phyloP scores from a whole-genome alignment of 2,329 filamentous ascomycete species.

The Mycosphaerella sp. region DNA sequence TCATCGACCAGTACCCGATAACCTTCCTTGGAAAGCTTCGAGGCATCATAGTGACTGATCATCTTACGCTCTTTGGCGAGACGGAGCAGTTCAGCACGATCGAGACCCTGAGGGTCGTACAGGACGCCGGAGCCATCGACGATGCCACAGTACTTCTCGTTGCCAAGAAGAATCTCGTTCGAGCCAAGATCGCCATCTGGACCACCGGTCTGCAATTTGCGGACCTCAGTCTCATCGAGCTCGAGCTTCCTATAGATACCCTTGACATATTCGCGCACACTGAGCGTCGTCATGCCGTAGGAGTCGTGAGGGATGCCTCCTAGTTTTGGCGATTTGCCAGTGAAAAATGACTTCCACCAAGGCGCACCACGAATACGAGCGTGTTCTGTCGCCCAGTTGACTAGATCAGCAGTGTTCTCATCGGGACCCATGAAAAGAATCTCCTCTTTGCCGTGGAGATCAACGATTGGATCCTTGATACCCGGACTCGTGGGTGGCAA shows the following conservation, averaged over 20 bases:
- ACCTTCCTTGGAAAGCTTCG: constrained; percentile 79
- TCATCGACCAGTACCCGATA: constrained; percentile 93
- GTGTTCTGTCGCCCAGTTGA: constrained; percentile 98
- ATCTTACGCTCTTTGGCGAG: constrained; percentile 82
- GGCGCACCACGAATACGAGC: constrained; percentile 79
- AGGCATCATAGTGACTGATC: constrained; percentile 78
- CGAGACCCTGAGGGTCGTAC: constrained; percentile 82
- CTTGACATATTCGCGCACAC: constrained; percentile 90
- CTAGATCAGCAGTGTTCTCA: constrained; percentile 95
- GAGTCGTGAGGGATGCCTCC: constrained; percentile 93
- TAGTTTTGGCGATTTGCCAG: constrained; percentile 91
- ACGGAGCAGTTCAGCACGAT: constrained; percentile 74
- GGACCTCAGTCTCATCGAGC: constrained; percentile 75
- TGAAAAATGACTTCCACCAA: constrained; percentile 99
- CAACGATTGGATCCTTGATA: constrained; percentile 98
- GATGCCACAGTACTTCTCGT: constrained; percentile 91
- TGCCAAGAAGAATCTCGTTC: constrained; percentile 93
- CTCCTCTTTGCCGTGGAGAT: constrained; percentile 89
- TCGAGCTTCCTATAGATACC: constrained; percentile 96
- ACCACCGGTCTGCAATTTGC: constrained; percentile 95
- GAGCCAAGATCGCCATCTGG: constrained; percentile 95
- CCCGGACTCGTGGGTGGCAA: constrained; percentile 84
- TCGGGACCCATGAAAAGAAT: constrained; percentile 99
- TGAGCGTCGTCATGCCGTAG: constrained; percentile 97
- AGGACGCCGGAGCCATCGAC: constrained; percentile 96